Base-by-base conservation (phyloP, 2,329 filamentous ascomycete species). In the Whalleya microplaca region DNA sequence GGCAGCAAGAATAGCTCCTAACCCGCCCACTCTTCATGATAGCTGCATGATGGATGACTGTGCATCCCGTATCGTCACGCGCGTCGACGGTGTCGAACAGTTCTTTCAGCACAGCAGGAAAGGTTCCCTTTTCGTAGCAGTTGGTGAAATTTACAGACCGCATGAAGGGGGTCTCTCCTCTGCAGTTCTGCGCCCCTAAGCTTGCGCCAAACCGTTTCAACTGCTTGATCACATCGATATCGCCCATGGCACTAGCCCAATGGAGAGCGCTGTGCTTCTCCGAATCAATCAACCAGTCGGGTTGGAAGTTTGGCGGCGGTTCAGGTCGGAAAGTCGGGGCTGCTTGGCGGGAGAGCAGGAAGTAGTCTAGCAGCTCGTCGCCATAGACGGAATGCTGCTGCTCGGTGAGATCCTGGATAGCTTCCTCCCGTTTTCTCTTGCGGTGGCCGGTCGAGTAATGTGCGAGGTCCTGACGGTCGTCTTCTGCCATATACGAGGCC, bases 211-310 rank as follows among this genome's bases (percentile, higher is more conserved):
- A 92, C 41, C 86, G 83, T 66, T 95, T 89, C 18, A 99, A 80
- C 72, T 96, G 90, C 72, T 89, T 92, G 59, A 97, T 91, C 16
- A 98, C 91, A 47, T 94, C 90, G 27, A 97, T 80, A 65, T 98
- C 95, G 56, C 95, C 95, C 94, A 99, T 99, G 21, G 95, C 92
- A 51, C 92, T 92, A 18, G 93, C 95, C 95, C 95, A 99, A 71
- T 99, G 95, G 64, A 99, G 83, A 5, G 94, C 93, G 2, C 92
- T 96, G 69, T 98, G 93, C 9, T 89, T 88, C 67, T 96, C 92
- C 43, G 92, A 90, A 71, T 99, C 95, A 61, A 99, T 97, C n/a
- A 88, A 82, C 72, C 91, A 90, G 73, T 99, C 90, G 5, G 96
- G 87, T 69, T 96, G 88, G 67, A 96, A 96, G 71, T 92, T 89